phyloP scores from a whole-genome alignment of 2,329 filamentous ascomycete genomes.

The Diaporthe nobilis region DNA sequence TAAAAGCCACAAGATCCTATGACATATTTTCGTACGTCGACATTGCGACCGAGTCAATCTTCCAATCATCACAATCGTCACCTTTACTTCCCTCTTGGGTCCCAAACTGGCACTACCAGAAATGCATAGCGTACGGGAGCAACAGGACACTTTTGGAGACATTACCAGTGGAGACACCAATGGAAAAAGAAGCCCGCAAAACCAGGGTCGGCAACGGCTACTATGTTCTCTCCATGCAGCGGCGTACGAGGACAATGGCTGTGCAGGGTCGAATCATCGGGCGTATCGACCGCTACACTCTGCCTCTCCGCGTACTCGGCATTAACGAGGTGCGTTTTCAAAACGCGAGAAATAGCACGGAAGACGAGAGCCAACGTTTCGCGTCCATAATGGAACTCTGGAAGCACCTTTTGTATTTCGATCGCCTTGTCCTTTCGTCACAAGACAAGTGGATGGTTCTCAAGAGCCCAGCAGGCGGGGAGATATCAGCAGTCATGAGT shows the following conservation, averaged over 20 bases:
- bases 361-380: neutral
- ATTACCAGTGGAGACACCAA: neutral
- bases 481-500: neutral
- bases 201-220: neutral
- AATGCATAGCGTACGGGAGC: neutral
- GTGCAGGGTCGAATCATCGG: slow-evolving; percentile 6
- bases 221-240: neutral
- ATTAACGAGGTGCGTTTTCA: neutral
- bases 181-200: neutral
- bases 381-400: neutral
- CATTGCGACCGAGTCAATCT: neutral
- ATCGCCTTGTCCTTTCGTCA: neutral
- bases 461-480: neutral
- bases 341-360: neutral
- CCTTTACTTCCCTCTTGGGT: neutral
- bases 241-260: neutral
- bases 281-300: neutral
- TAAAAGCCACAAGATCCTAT: slow-evolving; percentile 4
- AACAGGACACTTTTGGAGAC: slow-evolving; percentile 21
- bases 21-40: slow-evolving; percentile 2
- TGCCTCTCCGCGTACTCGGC: neutral
- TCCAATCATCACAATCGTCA: neutral
- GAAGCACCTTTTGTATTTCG: neutral
- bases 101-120: slow-evolving; percentile 10
- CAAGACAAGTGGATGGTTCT: neutral